Evolutionary conservation across 805 yeast genomes (phyloP).

Genomic region (Cyberlindnera bimundalis): DNA sequence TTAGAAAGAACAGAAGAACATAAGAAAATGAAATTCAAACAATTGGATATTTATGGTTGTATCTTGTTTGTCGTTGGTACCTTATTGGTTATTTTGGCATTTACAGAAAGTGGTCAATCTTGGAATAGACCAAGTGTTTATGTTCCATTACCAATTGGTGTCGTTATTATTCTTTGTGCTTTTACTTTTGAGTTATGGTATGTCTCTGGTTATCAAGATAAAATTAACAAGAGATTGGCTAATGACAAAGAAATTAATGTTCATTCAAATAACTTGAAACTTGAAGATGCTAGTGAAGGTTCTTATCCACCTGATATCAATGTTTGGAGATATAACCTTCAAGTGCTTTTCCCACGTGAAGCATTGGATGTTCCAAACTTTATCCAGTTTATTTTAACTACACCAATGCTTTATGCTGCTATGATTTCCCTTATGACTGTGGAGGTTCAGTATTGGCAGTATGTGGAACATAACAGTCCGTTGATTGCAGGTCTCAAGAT

Average conservation of each 20-base stretch:
- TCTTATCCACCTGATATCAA: neutral
- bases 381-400: slow-evolving; percentile 20
- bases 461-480: slow-evolving; percentile 29
- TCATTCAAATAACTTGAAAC: neutral
- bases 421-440: slow-evolving; percentile 23
- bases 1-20: slow-evolving; percentile 27
- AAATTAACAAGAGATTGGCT: neutral
- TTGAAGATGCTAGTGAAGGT: neutral
- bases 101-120: slow-evolving; percentile 42
- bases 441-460: slow-evolving; percentile 28
- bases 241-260: neutral
- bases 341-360: slow-evolving; percentile 30
- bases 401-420: slow-evolving; percentile 22
- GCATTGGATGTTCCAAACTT: slow-evolving; percentile 30
- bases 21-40: slow-evolving; percentile 18
- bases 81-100: slow-evolving; percentile 39
- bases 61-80: slow-evolving; percentile 33
- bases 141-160: slow-evolving; percentile 40
- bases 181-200: slow-evolving; percentile 32
- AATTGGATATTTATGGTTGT: slow-evolving; percentile 37
- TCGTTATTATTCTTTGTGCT: slow-evolving; percentile 27
- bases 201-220: slow-evolving; percentile 18
- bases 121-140: slow-evolving; percentile 42
- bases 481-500: slow-evolving; percentile 36
- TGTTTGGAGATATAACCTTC: slow-evolving; percentile 16